These are phyloP conservation scores for Ascochyta lentis DNA, from an alignment of 2,329 filamentous ascomycete genomes.

Conservation along the genomic window DNA sequence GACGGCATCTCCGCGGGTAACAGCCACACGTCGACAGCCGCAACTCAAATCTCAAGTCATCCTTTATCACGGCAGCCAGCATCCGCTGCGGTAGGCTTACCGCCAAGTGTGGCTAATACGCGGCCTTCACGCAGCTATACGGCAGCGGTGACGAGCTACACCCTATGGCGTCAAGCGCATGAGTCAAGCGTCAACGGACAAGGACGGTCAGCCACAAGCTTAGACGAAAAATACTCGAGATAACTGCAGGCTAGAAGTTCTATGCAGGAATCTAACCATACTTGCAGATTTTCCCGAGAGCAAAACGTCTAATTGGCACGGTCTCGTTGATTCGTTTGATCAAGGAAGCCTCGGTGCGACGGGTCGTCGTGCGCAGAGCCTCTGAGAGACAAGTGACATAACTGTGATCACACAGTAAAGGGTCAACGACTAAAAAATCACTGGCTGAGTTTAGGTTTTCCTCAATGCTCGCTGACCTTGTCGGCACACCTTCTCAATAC, in stretches of 20 bases:
- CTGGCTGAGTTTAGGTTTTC: not conserved
- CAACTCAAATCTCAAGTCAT: not conserved
- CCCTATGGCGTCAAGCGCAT: conserved; percentile 1
- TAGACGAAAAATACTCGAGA: conserved; percentile 1
- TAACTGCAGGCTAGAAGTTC: conserved; percentile 12
- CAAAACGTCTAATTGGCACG: not conserved
- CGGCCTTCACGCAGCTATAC: conserved; percentile 6
- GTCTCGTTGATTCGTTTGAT: conserved; percentile 6
- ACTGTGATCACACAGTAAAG: not conserved
- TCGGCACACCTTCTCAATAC: conserved; percentile 7
- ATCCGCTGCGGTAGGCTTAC: not conserved
- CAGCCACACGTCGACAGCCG: conserved; percentile 7
- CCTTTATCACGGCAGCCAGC: not conserved
- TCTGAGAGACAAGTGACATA: conserved; percentile 4
- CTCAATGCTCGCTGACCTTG: not conserved
- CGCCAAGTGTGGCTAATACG: conserved; percentile 17
- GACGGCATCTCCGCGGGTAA: conserved; percentile 10
- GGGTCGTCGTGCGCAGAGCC: not conserved
- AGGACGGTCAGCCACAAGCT: conserved; percentile 13
- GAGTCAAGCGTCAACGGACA: conserved; percentile 9
- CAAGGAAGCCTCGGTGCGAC: conserved; percentile 7
- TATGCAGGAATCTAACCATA: conserved; percentile 14
- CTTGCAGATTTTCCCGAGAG: conserved; percentile 14
- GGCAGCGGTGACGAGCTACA: conserved; percentile 11
- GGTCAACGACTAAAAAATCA: not conserved